Evolutionary conservation across 225 moss, liverwort and hornwort genomes (phyloP).

Genomic region (Ulota crispa): DNA sequence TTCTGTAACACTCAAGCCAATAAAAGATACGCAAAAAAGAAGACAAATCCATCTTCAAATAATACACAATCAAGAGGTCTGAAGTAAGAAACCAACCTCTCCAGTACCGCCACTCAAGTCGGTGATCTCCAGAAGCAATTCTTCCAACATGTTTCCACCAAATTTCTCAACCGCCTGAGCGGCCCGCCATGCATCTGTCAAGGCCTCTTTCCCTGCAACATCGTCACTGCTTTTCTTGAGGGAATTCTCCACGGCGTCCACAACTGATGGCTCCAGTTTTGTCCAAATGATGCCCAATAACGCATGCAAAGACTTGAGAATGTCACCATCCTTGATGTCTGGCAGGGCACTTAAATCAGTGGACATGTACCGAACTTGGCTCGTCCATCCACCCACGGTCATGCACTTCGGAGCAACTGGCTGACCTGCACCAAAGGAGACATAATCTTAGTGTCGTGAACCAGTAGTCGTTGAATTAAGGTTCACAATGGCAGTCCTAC

Average conservation of each 20-base stretch:
- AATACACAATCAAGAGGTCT: background rate
- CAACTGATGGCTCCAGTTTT: conserved; percentile 37
- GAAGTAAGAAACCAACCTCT: conserved; percentile 33
- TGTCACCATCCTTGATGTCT: conserved; percentile 42
- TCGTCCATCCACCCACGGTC: conserved; percentile 19
- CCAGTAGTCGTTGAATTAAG: background rate
- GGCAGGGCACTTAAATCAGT: conserved; percentile 50
- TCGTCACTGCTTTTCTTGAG: conserved; percentile 47
- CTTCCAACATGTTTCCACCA: conserved; percentile 46
- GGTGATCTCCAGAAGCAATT: conserved; percentile 48
- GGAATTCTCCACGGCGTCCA: conserved; percentile 34
- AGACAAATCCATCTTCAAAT: background rate
- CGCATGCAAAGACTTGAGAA: conserved; percentile 54
- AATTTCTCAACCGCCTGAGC: conserved; percentile 66
- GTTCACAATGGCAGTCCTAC: background rate
- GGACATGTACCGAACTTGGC: conserved; percentile 48
- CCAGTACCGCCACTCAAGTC: conserved; percentile 56
- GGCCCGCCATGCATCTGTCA: conserved; percentile 54
- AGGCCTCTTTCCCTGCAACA: conserved; percentile 45
- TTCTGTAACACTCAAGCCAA: background rate
- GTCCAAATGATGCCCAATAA: conserved; percentile 53
- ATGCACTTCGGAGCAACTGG: conserved; percentile 18
- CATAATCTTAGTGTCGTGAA: background rate
- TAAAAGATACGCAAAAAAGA: background rate
- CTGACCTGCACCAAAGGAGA: conserved; percentile 32